Evolutionary conservation across 2,329 filamentous ascomycete species (phyloP).

Genomic region (Epichloe scottii): DNA sequence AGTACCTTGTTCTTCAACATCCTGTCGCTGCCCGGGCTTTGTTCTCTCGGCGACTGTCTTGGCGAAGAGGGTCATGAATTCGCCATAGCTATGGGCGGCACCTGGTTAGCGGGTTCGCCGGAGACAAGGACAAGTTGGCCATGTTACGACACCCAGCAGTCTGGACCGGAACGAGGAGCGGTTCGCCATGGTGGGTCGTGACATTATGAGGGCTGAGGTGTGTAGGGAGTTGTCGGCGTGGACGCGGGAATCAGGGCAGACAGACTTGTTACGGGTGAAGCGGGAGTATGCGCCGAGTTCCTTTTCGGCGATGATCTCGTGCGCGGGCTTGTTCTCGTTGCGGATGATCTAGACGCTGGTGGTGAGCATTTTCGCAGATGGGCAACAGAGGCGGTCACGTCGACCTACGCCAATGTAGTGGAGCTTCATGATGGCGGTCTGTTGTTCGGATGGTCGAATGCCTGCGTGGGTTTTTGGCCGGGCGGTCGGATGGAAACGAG

Average conservation of each 20-base stretch:
- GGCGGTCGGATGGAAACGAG: too few species aligned
- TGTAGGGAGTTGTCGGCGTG: background rate
- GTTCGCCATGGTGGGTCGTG: background rate
- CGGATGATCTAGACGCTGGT: slow-evolving; percentile 56
- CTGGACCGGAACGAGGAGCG: background rate
- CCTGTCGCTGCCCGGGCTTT: slow-evolving; percentile 66
- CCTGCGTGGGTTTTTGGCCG: background rate
- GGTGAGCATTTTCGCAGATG: background rate
- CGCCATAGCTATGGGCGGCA: slow-evolving; percentile 28
- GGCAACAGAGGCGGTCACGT: slow-evolving; percentile 13
- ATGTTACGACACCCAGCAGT: background rate
- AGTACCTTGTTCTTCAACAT: slow-evolving; percentile 68
- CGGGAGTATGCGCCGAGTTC: slow-evolving; percentile 68
- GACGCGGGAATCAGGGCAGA: slow-evolving; percentile 5
- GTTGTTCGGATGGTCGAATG: background rate
- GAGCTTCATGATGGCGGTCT: slow-evolving; percentile 57
- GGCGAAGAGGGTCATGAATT: slow-evolving; percentile 73
- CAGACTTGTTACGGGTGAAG: slow-evolving; percentile 63
- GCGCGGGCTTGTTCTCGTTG: slow-evolving; percentile 62
- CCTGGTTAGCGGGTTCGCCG: slow-evolving; percentile 4
- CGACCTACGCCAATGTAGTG: slow-evolving; percentile 70
- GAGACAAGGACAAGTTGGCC: background rate
- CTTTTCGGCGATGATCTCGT: slow-evolving; percentile 66
- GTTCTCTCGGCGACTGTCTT: slow-evolving; percentile 83
- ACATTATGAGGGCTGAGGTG: background rate